These are phyloP conservation scores for Leersia perrieri DNA, from an alignment of 176 grass and related monocot species.

Conservation along the genomic window DNA sequence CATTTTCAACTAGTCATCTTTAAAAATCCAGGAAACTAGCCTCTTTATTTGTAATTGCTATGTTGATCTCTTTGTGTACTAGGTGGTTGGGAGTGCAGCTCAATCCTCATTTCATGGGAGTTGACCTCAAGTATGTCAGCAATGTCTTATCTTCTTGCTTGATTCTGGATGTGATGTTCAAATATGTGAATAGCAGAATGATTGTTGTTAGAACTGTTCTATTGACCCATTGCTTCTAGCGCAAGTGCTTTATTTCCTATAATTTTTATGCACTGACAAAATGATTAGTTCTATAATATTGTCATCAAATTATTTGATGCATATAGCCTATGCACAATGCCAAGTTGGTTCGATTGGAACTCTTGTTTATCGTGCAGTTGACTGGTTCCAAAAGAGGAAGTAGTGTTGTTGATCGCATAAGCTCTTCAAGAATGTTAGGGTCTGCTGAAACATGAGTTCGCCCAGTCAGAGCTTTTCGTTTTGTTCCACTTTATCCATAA, in stretches of 20 bases:
- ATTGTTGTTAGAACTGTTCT: neutral
- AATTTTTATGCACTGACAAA: neutral
- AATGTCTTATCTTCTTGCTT: constrained; percentile 18
- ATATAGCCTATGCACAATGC: neutral
- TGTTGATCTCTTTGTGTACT: constrained; percentile 34
- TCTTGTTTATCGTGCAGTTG: constrained; percentile 5
- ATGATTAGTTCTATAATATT: constrained; percentile 2
- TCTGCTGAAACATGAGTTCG: constrained; percentile 11
- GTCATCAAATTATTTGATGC: neutral
- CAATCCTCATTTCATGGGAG: constrained; percentile 93
- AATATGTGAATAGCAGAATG: neutral
- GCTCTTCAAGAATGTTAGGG: neutral
- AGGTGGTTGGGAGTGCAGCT: constrained; percentile 99
- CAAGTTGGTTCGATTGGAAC: neutral
- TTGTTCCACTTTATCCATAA: neutral
- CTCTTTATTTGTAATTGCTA: neutral
- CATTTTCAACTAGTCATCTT: constrained; percentile 4
- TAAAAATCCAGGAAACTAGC: neutral
- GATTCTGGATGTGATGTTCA: neutral
- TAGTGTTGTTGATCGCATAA: neutral
- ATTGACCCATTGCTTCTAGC: neutral
- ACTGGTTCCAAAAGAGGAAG: neutral
- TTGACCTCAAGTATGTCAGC: constrained; percentile 93
- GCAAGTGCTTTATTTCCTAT: neutral
- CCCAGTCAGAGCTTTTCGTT: neutral